A percentile compares a stretch with the other conserved stretches of the same genome.
Evolutionary conservation across 1,284 basidiomycete genomes (phyloP).

Genomic region (Paramarasmius palmivorus): DNA sequence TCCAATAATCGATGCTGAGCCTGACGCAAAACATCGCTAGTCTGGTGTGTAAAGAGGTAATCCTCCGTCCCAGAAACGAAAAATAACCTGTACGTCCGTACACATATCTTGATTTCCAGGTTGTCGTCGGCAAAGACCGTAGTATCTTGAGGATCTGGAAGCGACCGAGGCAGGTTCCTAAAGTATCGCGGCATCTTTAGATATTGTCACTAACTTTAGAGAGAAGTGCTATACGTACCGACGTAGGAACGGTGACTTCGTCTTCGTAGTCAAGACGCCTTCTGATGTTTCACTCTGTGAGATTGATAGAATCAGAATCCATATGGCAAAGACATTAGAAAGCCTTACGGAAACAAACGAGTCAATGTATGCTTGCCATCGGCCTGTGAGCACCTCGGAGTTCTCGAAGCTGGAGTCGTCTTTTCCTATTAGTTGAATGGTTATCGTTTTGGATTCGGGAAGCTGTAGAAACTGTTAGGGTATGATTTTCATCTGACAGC

Average conservation of each 20-base stretch:
- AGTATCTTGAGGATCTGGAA: conserved; percentile 30
- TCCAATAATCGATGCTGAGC: conserved; percentile 24
- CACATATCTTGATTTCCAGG: conserved; percentile 83
- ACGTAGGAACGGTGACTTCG: conserved; percentile 74
- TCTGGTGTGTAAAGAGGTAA: conserved; percentile 47
- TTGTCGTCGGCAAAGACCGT: conserved; percentile 55
- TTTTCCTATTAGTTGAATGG: conserved; percentile 86
- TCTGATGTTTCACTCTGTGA: conserved; percentile 53
- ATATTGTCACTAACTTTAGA: not conserved
- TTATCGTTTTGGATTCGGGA: conserved; percentile 69
- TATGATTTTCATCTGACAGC: not conserved
- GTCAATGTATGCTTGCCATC: conserved; percentile 91
- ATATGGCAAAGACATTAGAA: not conserved
- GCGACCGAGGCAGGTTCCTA: conserved; percentile 43
- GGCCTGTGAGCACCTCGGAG: conserved; percentile 76
- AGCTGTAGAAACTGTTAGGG: conserved; percentile 46
- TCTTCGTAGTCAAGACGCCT: conserved; percentile 48
- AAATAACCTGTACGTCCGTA: conserved; percentile 85
- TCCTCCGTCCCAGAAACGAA: conserved; percentile 78
- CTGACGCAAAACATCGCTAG: conserved; percentile 21
- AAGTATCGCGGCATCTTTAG: not conserved
- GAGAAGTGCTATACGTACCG: conserved; percentile 48
- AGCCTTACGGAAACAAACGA: conserved; percentile 77
- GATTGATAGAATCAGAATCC: conserved; percentile 3
- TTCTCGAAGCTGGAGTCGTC: conserved; percentile 90